Base-by-base conservation (phyloP, 768 basidiomycete species). In the Lentinula lateritia region DNA sequence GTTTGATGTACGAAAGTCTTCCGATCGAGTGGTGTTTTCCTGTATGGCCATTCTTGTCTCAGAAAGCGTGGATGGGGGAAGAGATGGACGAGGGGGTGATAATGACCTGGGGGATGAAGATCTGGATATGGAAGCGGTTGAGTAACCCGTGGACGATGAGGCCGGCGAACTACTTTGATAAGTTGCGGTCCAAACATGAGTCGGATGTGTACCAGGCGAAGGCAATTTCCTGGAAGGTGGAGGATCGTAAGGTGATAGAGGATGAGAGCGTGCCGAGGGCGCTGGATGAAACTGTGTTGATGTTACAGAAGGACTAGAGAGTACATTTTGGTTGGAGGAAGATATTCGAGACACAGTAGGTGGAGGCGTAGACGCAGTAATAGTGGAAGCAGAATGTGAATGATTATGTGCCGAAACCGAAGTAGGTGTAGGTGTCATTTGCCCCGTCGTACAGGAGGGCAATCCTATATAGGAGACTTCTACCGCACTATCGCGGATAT, bases 61-160 rank as follows among this genome's bases (percentile, higher is more conserved):
- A 56, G 32, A 35, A 62, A 48, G 48, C 2, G 35, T n/a, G 38
- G 55, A 32, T 23, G 42, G 48, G 13, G 23, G 36, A 20, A 28
- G 73, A 7, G 72, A 73, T 16, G 68, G 66, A 9, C 53, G 58
- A 63, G 72, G 72, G 18, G 73, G 74, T 39, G 70, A 74, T 1
- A 80, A 77, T 1, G 77, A 78, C 0, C 67, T 68, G 18, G 75
- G 73, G 1, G 78, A 76, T 42, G 82, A 81, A 7, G 80, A 83
- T 45, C 79, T 75, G 7, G 84, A 84, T 12, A 80, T 67, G 13
- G 83, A 82, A 1, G 79, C 77, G 32, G 42, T 43, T 6, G 80
- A 76, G 61, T 80, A 86, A 53, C 85, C 85, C 8, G 76, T 74
- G 36, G 84, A 87, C 9, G 87, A 85, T 35, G 82, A 79, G 6